Base-by-base conservation (phyloP, 1,284 basidiomycete species). In the Trametes versicolor region DNA sequence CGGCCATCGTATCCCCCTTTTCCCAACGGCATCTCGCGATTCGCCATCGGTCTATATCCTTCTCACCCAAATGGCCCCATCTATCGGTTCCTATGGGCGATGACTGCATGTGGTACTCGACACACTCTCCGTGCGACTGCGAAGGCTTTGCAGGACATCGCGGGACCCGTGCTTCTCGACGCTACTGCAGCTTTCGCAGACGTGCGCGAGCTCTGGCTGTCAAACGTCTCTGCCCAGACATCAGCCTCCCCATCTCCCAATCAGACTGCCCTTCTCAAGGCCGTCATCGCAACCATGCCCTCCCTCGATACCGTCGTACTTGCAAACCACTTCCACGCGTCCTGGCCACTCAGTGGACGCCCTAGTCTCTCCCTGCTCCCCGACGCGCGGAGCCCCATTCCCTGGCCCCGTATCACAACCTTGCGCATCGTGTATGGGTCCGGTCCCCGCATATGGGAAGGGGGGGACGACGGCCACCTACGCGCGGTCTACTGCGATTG, bases 391-490 rank as follows among this genome's bases (percentile, higher is more conserved):
- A 37, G 25, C 9, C 21, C 45, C 3, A 19, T 15, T 9, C n/a
- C 23, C n/a, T 10, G 29, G 6, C 34, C 52, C 12, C 21, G 15
- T 10, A 37, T 54, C 36, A 39, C n/a, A 1, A 54, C 52, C 21
- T 37, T 54, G 34, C 52, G 34, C 52, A 54, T 54, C 52, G 23
- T 54, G 21, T 34, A 39, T 21, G 52, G 37, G 15, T 41, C 39
- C 25, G 13, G n/a, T 8, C 45, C 45, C 2, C 23, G 7, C 4
- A 1, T 27, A 21, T 10, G 45, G 21, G 8, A 21, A 32, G 29
- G 21, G 7, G 45, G 21, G 8, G 25, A 12, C n/a, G 37, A 10
- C 19, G 21, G 43, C 9, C 13, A 1, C 34, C 13, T 10, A 23
- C 25, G 25, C 5, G 7, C 17, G 21, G 7, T 9, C 4, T 8